These are phyloP conservation scores for Apiotrichum sp. DNA, from an alignment of 1,284 basidiomycete genomes.

Conservation along the genomic window DNA sequence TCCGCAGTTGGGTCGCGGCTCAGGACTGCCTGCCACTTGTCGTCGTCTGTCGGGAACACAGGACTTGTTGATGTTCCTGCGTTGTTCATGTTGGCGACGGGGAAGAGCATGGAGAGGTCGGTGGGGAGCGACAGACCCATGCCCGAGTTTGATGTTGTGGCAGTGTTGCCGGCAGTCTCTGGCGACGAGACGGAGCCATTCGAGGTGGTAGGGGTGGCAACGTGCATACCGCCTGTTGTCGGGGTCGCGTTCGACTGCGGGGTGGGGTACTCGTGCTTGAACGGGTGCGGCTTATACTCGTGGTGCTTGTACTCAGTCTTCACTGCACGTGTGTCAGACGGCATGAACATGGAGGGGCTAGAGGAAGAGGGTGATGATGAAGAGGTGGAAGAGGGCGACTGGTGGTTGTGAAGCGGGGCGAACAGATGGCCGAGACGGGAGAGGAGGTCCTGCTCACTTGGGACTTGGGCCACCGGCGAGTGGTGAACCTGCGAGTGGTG, in stretches of 20 bases:
- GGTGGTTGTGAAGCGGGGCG: background rate
- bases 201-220: no score
- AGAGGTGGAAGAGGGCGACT: background rate
- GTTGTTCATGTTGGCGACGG: background rate
- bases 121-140: background rate
- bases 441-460: background rate
- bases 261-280: background rate
- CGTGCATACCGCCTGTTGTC: no score
- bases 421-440: background rate
- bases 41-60: background rate
- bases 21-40: slow-evolving; percentile 8
- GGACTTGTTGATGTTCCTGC: no score
- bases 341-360: no score
- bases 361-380: background rate
- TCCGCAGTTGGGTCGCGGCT: slow-evolving; percentile 3
- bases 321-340: no score
- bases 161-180: no score
- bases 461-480: background rate
- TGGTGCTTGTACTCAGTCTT: background rate
- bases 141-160: no score
- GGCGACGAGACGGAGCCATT: background rate
- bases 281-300: background rate
- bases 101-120: background rate
- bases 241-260: no score
- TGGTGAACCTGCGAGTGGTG: background rate